Percentiles rank a stretch among this genome's conserved stretches.
phyloP scores from a whole-genome alignment of 768 basidiomycete genomes.

The Russula sp. region DNA sequence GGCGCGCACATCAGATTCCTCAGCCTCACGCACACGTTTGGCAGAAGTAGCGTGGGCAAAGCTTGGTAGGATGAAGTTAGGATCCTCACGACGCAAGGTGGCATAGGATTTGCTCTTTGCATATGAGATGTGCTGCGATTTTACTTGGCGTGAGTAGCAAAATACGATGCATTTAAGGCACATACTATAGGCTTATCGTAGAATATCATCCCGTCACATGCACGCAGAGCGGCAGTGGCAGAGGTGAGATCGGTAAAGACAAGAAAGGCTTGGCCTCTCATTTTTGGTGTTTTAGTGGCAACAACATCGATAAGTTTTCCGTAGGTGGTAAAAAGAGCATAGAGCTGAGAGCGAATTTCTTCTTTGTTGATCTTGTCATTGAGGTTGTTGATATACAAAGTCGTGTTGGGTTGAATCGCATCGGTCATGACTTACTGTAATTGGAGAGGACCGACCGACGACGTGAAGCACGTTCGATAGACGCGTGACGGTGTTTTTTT shows the following conservation, averaged over 20 bases:
- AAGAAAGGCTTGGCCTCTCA: slow-evolving; percentile 93
- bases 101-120: slow-evolving; percentile 88
- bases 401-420: slow-evolving; percentile 67
- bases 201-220: slow-evolving; percentile 87
- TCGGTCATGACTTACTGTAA: slow-evolving; percentile 35
- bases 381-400: slow-evolving; percentile 89
- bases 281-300: slow-evolving; percentile 77
- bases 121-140: slow-evolving; percentile 76
- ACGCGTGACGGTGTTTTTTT: neutral
- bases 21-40: slow-evolving; percentile 66
- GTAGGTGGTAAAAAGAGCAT: slow-evolving; percentile 86
- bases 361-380: slow-evolving; percentile 91
- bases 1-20: slow-evolving; percentile 44
- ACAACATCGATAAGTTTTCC: slow-evolving; percentile 92
- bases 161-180: slow-evolving; percentile 23
- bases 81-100: slow-evolving; percentile 71
- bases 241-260: slow-evolving; percentile 89
- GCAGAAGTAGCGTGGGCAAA: slow-evolving; percentile 50
- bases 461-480: slow-evolving; percentile 15
- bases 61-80: slow-evolving; percentile 69
- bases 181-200: slow-evolving; percentile 89
- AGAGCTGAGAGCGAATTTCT: slow-evolving; percentile 77
- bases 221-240: slow-evolving; percentile 89
- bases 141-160: slow-evolving; percentile 15
- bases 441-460: neutral